A percentile compares a stretch with the other conserved stretches of the same genome.
phyloP scores from a whole-genome alignment of 169 alveolate species.

The Plasmodium gonderi region DNA sequence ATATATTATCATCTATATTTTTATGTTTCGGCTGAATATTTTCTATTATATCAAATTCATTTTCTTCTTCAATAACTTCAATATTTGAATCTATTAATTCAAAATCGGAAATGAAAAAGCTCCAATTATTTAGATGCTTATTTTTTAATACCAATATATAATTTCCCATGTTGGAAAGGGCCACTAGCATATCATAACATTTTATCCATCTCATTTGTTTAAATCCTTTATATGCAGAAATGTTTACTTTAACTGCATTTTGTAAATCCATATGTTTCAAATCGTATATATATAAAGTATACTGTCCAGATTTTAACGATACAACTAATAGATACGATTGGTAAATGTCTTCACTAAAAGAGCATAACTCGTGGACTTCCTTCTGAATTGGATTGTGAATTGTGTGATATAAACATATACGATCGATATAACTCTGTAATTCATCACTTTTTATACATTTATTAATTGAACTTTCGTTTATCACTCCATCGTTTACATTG shows the following conservation, averaged over 20 bases:
- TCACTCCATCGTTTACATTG: neutral
- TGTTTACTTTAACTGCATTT: conserved; percentile 62
- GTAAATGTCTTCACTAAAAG: conserved; percentile 62
- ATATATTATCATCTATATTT: conserved; percentile 44
- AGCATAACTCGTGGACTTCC: conserved; percentile 56
- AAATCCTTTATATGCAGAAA: conserved; percentile 68
- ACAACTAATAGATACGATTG: conserved; percentile 50
- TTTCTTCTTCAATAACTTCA: conserved; percentile 68
- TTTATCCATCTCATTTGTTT: conserved; percentile 55
- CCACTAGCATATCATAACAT: conserved; percentile 63
- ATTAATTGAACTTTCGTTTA: neutral
- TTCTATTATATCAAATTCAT: conserved; percentile 67
- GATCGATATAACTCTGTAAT: conserved; percentile 33
- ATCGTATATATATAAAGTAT: conserved; percentile 61
- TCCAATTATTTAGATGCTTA: conserved; percentile 73
- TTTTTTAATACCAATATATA: conserved; percentile 34
- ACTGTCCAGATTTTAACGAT: conserved; percentile 53
- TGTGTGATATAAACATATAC: conserved; percentile 39
- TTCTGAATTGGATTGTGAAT: conserved; percentile 72
- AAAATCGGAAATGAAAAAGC: conserved; percentile 66
- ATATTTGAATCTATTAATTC: conserved; percentile 70
- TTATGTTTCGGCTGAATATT: conserved; percentile 52
- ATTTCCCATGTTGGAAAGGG: conserved; percentile 39
- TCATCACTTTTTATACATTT: neutral
- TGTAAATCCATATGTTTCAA: conserved; percentile 67